These are phyloP conservation scores for Mucor sp. DNA, from an alignment of 371 early-diverging fungal genomes.

Conservation along the genomic window DNA sequence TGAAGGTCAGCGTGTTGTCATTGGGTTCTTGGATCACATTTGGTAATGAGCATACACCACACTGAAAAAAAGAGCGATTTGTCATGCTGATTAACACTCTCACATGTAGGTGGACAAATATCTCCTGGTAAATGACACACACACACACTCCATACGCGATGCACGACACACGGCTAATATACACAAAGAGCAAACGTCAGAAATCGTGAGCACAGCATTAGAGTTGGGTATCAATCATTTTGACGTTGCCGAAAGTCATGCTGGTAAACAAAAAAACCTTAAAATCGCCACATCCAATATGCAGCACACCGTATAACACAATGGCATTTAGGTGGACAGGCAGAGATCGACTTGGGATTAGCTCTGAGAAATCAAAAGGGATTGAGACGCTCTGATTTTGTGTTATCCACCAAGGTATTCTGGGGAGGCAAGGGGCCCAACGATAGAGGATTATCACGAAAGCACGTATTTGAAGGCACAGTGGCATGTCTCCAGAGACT, in stretches of 20 bases:
- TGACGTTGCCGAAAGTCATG: conserved; percentile 79
- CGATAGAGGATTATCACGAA: conserved; percentile 82
- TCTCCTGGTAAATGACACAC: conserved; percentile 38
- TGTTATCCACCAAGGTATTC: conserved; percentile 84
- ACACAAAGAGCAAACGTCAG: conserved; percentile 53
- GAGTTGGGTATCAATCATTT: conserved; percentile 85
- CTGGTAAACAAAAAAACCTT: conserved; percentile 32
- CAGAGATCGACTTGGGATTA: conserved; percentile 77
- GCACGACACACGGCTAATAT: background rate
- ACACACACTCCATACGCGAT: background rate
- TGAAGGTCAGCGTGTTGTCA: conserved; percentile 66
- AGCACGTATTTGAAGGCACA: conserved; percentile 86
- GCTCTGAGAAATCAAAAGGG: conserved; percentile 69
- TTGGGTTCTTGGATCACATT: conserved; percentile 64
- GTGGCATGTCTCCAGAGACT: conserved; percentile 75
- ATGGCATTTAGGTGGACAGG: conserved; percentile 58
- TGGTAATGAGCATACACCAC: conserved; percentile 42
- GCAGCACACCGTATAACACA: background rate
- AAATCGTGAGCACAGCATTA: conserved; percentile 75
- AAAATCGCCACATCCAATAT: background rate
- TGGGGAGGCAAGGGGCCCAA: conserved; percentile 85
- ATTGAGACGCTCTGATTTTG: conserved; percentile 73
- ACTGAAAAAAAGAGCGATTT: background rate
- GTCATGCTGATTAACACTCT: background rate
- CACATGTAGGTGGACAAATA: conserved; percentile 57